A percentile compares a stretch with the other conserved stretches of the same genome.
Conservation (phyloP, 345 rosid genomes). For the Arabidopsis suecica region DNA sequence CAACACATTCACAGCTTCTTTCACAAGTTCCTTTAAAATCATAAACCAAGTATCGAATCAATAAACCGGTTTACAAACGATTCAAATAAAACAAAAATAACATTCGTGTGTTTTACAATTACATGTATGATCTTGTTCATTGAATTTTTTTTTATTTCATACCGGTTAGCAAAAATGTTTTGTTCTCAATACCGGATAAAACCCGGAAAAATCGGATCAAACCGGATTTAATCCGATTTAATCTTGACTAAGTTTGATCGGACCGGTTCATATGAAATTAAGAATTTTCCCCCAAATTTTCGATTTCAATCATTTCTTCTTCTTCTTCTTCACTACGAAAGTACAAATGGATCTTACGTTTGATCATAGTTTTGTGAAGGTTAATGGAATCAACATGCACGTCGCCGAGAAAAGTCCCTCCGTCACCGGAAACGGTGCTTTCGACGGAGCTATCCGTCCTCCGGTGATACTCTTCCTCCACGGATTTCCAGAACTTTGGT, state of each 20-base stretch:
- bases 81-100: conserved; percentile 8
- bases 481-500: conserved; percentile 51
- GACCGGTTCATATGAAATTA: conserved; percentile 8
- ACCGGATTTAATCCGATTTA: background rate
- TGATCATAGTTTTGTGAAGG: conserved; percentile 39
- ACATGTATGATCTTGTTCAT: background rate
- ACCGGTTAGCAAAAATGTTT: background rate
- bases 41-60: background rate
- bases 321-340: background rate
- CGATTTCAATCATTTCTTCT: conserved; percentile 6
- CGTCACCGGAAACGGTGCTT: background rate
- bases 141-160: background rate
- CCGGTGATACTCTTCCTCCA: conserved; percentile 48
- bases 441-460: background rate
- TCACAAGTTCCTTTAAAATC: conserved; percentile 30
- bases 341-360: conserved; percentile 46
- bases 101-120: conserved; percentile 1
- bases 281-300: conserved; percentile 4
- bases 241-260: background rate
- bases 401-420: conserved; percentile 61
- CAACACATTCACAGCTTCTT: conserved; percentile 67
- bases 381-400: conserved; percentile 76
- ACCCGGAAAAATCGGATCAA: background rate
- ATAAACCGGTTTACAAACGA: background rate
- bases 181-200: no score